Percentiles rank a stretch among this genome's conserved stretches.
phyloP scores from a whole-genome alignment of 306 rosid species.

The Hylodesmum podocarpum region DNA sequence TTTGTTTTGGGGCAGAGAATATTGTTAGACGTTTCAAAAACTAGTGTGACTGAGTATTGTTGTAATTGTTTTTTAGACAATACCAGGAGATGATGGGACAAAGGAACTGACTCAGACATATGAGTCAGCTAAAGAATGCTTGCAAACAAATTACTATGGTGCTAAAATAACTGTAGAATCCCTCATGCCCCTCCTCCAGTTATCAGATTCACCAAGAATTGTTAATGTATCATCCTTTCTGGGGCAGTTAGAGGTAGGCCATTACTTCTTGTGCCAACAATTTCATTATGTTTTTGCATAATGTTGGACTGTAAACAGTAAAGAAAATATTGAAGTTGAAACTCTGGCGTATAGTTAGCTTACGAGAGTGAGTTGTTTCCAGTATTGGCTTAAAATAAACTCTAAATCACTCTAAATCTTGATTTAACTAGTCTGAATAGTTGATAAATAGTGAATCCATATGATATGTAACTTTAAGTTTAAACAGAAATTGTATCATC shows the following conservation, averaged over 20 bases:
- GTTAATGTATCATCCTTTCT: slow-evolving; percentile 43
- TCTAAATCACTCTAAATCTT: neutral
- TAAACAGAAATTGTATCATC: neutral
- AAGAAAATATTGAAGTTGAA: neutral
- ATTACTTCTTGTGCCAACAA: neutral
- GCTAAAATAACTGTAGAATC: slow-evolving; percentile 29
- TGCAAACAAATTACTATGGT: slow-evolving; percentile 39
- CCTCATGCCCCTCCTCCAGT: slow-evolving; percentile 34
- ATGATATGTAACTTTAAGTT: no score
- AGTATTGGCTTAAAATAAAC: neutral
- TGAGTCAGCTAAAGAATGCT: slow-evolving; percentile 49
- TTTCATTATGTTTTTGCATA: neutral
- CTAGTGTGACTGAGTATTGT: neutral
- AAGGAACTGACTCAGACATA: slow-evolving; percentile 23
- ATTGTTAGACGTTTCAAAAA: neutral
- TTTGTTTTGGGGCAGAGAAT: neutral
- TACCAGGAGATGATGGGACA: slow-evolving; percentile 13
- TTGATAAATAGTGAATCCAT: neutral
- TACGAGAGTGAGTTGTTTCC: neutral
- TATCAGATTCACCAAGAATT: slow-evolving; percentile 42
- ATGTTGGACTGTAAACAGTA: neutral
- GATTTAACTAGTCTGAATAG: neutral
- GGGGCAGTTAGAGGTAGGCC: slow-evolving; percentile 40
- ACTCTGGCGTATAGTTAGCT: neutral
- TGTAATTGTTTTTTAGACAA: slow-evolving; percentile 11